Base-by-base conservation (phyloP, 768 basidiomycete species). In the Boletus edulis region DNA sequence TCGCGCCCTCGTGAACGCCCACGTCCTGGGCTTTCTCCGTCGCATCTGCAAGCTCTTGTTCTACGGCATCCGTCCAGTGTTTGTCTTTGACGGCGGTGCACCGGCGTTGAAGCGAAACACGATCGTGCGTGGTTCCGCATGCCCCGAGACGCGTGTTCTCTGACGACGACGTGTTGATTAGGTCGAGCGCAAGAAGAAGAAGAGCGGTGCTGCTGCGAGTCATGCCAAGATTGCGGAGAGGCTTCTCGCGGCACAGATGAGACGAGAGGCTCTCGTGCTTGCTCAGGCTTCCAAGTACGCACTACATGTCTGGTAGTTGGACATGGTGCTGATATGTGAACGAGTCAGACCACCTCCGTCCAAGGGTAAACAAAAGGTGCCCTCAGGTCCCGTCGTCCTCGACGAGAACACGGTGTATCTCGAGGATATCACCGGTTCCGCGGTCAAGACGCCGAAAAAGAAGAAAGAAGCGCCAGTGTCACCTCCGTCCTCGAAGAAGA, bases 1-100 rank as follows among this genome's bases (percentile, higher is more conserved):
- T 27, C 84, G 86, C 22, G 91, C 82, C 13, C 75, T 99, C 42
- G 83, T 89, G 49, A 98, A 98, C 66, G 95, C 96, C 1, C 97
- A 98, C 73, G 86, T 99, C 15, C 75, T 98, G 42, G 94, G 96
- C 52, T 91, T 91, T 71, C 74, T 92, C 42, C 81, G 96, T 31
- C 82, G 97, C 2, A 97, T 98, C 54, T 86, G 87, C 72, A 98
- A 98, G 72, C 79, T 99, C 31, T 73, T 99, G 41, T 98, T 95
- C 74, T 94, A 97, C 67, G 97, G 97, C 13, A 96, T 98, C 68
- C 95, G 91, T 69, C 97, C 97, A 0, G 95, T 99, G 35, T 99
- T 99, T 65, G 95, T 99, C 13, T 99, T 99, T 66, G 97, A 99
- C 71, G 97, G 97, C 20, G 95, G 94, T 34, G 97, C 96, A 4